Evolutionary conservation across 2,329 filamentous ascomycete genomes (phyloP).

Genomic region (Beauveria australis): DNA sequence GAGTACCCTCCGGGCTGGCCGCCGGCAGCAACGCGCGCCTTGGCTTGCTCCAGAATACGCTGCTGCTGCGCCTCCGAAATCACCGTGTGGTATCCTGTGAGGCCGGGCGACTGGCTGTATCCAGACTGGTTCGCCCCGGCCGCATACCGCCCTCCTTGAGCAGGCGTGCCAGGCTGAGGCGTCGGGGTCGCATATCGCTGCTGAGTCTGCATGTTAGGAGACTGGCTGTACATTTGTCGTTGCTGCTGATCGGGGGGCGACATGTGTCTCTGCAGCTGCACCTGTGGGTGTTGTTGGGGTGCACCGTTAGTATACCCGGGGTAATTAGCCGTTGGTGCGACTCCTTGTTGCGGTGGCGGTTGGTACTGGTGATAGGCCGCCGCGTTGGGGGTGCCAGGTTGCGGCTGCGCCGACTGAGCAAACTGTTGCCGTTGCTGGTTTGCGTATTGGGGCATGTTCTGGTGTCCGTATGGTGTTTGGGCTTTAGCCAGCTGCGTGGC

Average conservation of each 20-base stretch:
- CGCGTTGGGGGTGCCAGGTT: conserved; percentile 33
- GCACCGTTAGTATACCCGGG: conserved; percentile 35
- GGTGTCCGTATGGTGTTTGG: conserved; percentile 43
- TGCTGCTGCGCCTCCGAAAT: conserved; percentile 42
- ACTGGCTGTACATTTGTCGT: conserved; percentile 30
- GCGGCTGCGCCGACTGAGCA: conserved; percentile 28
- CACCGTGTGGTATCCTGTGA: conserved; percentile 40
- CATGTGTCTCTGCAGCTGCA: conserved; percentile 30
- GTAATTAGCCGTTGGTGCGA: conserved; percentile 29
- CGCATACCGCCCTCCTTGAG: conserved; percentile 1
- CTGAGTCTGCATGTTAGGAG: conserved; percentile 28
- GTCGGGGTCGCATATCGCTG: conserved; percentile 25
- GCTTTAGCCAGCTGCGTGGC: conserved; percentile 44
- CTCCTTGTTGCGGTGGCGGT: conserved; percentile 26
- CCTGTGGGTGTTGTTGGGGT: conserved; percentile 17
- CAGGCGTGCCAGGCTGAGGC: conserved; percentile 13
- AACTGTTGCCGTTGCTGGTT: conserved; percentile 39
- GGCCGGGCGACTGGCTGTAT: conserved; percentile 26
- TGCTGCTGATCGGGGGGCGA: conserved; percentile 32
- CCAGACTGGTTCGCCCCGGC: conserved; percentile 1
- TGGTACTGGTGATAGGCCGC: conserved; percentile 25
- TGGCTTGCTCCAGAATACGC: conserved; percentile 42
- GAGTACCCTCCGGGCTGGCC: conserved; percentile 35
- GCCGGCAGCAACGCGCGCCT: conserved; percentile 37
- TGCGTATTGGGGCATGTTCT: conserved; percentile 40